phyloP scores from a whole-genome alignment of 768 basidiomycete species.

The Termitomyces sp. region DNA sequence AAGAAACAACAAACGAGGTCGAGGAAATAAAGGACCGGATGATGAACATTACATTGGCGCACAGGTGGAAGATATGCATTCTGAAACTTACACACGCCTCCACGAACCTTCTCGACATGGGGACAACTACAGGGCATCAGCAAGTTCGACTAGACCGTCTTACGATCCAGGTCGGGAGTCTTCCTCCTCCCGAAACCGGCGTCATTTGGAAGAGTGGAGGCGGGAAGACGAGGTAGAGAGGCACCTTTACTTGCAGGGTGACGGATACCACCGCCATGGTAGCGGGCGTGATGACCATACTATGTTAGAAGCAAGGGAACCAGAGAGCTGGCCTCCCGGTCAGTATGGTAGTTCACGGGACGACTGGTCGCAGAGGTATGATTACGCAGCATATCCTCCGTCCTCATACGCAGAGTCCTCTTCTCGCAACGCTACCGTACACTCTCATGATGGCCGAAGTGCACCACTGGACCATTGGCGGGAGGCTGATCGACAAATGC shows the following conservation, averaged over 20 bases:
- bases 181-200: constrained; percentile 46
- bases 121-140: constrained; percentile 42
- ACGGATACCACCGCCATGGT: constrained; percentile 39
- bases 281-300: constrained; percentile 46
- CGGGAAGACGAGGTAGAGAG: constrained; percentile 41
- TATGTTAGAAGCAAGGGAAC: constrained; percentile 33
- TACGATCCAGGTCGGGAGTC: constrained; percentile 47
- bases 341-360: constrained; percentile 35
- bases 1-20: constrained; percentile 45
- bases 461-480: constrained; percentile 37
- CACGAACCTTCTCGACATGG: constrained; percentile 41
- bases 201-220: constrained; percentile 46
- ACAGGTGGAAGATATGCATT: constrained; percentile 45
- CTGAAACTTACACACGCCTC: constrained; percentile 47
- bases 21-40: constrained; percentile 43
- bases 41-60: constrained; percentile 43
- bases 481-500: constrained; percentile 30
- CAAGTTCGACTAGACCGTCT: constrained; percentile 32
- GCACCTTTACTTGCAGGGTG: constrained; percentile 31
- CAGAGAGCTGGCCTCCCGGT: constrained; percentile 41
- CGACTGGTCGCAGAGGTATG: constrained; percentile 47
- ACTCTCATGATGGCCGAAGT: constrained; percentile 33
- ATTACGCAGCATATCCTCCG: constrained; percentile 31
- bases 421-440: constrained; percentile 29
- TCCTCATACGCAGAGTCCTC: constrained; percentile 43